Evolutionary conservation across 352 stramenopile genomes (phyloP).

Genomic region (Pythium coloratum): DNA sequence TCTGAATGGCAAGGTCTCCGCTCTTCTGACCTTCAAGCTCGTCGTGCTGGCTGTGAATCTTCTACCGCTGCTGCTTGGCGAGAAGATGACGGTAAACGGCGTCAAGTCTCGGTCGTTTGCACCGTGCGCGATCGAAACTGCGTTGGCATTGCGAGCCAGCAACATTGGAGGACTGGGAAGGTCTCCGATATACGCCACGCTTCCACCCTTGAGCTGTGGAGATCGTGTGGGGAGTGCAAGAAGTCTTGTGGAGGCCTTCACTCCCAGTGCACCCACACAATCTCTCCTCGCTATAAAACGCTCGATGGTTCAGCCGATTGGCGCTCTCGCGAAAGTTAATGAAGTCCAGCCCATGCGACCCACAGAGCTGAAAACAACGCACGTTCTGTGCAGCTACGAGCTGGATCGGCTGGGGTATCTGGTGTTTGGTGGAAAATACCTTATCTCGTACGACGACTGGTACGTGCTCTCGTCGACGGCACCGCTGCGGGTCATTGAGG

Average conservation of each 20-base stretch:
- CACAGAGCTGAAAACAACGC: neutral
- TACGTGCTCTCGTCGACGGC: conserved; percentile 14
- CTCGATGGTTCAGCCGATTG: neutral
- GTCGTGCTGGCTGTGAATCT: conserved; percentile 29
- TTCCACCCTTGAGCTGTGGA: no score
- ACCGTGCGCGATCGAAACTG: conserved; percentile 23
- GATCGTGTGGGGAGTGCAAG: no score
- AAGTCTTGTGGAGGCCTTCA: no score
- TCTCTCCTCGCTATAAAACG: neutral
- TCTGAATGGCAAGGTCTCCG: conserved; percentile 28
- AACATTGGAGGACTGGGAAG: conserved; percentile 31
- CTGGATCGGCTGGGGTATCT: conserved; percentile 16
- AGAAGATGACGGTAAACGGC: conserved; percentile 16
- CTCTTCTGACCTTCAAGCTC: conserved; percentile 31
- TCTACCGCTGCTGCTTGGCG: conserved; percentile 19
- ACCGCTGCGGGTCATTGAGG: conserved; percentile 15
- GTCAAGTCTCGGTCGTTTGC: neutral
- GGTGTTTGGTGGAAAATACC: conserved; percentile 13
- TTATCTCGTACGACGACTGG: no score
- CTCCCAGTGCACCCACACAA: no score
- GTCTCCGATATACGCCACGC: conserved; percentile 4
- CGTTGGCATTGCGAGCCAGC: conserved; percentile 23
- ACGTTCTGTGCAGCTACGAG: conserved; percentile 15
- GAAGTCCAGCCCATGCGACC: neutral
- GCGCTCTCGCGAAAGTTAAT: neutral